phyloP scores from a whole-genome alignment of 2,329 filamentous ascomycete species.

The Graphiopsis chlorocephala region DNA sequence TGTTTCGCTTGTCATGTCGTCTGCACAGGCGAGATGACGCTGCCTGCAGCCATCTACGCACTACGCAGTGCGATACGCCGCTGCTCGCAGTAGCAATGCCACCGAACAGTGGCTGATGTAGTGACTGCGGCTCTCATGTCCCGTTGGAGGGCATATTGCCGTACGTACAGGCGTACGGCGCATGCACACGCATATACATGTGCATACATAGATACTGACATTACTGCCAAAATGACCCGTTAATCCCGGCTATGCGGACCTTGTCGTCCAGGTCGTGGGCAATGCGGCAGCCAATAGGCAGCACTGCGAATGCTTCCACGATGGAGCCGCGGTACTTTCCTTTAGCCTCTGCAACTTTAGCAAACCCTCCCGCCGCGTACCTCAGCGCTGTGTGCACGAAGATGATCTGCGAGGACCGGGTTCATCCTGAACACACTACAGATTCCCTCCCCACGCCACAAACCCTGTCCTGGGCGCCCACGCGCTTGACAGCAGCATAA shows the following conservation, averaged over 20 bases:
- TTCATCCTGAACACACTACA: conserved; percentile 12
- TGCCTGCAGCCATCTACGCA: conserved; percentile 12
- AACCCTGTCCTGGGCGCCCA: conserved; percentile 15
- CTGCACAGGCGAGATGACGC: conserved; percentile 15
- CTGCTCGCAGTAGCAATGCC: neutral
- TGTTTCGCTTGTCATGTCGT: conserved; percentile 5
- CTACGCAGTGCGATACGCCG: neutral
- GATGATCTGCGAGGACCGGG: conserved; percentile 15
- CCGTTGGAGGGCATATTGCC: neutral
- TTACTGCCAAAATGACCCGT: neutral
- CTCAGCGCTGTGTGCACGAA: neutral
- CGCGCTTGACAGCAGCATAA: conserved; percentile 14
- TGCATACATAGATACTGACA: neutral
- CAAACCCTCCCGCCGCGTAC: conserved; percentile 10
- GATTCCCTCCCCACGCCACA: conserved; percentile 3
- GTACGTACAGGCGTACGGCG: neutral
- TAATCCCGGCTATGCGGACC: neutral
- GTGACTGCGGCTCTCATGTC: neutral
- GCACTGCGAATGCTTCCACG: neutral
- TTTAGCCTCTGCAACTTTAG: conserved; percentile 9
- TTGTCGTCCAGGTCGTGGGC: conserved; percentile 1
- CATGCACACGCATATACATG: neutral
- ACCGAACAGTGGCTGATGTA: neutral
- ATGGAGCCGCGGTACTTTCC: conserved; percentile 15
- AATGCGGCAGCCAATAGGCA: conserved; percentile 1